These are phyloP conservation scores for Aspergillus asperescens DNA, from an alignment of 495 filamentous ascomycete species.

Conservation along the genomic window DNA sequence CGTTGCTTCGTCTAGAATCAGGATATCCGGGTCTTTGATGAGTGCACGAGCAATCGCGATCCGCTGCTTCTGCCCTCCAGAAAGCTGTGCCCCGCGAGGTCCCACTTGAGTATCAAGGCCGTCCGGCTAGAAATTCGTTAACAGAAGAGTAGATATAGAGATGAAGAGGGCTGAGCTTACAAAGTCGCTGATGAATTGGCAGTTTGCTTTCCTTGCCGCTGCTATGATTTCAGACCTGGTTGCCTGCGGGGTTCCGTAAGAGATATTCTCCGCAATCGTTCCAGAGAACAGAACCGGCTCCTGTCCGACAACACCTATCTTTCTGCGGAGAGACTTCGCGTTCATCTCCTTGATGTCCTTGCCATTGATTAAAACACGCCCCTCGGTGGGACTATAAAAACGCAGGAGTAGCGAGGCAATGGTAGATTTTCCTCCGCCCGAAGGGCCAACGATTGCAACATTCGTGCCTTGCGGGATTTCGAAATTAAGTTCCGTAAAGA, in stretches of 20 bases:
- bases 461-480: conserved; percentile 88
- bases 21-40: conserved; percentile 91
- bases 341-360: conserved; percentile 83
- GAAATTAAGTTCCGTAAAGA: conserved; percentile 86
- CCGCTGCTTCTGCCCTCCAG: conserved; percentile 94
- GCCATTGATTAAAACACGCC: conserved; percentile 78
- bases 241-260: conserved; percentile 82
- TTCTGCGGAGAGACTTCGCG: conserved; percentile 85
- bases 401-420: conserved; percentile 82
- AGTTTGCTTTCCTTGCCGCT: conserved; percentile 92
- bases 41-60: conserved; percentile 95
- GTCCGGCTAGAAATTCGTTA: conserved; percentile 54
- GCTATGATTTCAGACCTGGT: conserved; percentile 73
- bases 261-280: conserved; percentile 92
- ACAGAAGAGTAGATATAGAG: neutral
- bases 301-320: conserved; percentile 91
- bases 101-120: conserved; percentile 93
- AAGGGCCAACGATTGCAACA: conserved; percentile 93
- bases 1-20: conserved; percentile 93
- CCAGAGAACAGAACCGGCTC: conserved; percentile 96
- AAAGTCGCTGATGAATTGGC: conserved; percentile 92
- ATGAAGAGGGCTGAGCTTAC: conserved; percentile 34
- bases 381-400: conserved; percentile 79
- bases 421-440: conserved; percentile 91
- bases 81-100: conserved; percentile 86